A percentile compares a stretch with the other conserved stretches of the same genome.
phyloP scores from a whole-genome alignment of 1,139 yeast genomes.

The Yamadazyma membranifaciens region DNA sequence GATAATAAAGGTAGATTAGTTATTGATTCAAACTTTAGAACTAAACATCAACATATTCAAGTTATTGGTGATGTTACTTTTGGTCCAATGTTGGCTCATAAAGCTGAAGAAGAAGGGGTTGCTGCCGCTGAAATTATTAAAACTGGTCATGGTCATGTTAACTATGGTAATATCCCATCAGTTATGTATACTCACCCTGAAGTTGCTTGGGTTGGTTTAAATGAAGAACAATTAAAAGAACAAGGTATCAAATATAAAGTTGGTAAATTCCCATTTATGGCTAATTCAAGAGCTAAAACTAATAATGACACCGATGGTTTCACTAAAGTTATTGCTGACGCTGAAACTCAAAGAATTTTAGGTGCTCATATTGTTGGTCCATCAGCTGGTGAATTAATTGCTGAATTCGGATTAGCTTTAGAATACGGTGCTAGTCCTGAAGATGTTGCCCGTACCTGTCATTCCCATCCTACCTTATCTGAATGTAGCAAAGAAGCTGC shows the following conservation, averaged over 20 bases:
- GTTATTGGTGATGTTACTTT: slow-evolving; percentile 98
- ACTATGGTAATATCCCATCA: slow-evolving; percentile 95
- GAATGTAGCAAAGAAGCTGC: slow-evolving; percentile 99
- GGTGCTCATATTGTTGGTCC: slow-evolving; percentile 98
- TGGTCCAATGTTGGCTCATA: slow-evolving; percentile 99
- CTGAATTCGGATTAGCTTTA: slow-evolving; percentile 95
- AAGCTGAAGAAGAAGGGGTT: slow-evolving; percentile 99
- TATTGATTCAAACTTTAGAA: slow-evolving; percentile 90
- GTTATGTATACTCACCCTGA: slow-evolving; percentile 99
- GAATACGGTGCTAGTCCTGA: slow-evolving; percentile 99
- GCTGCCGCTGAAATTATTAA: slow-evolving; percentile 97
- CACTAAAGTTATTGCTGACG: slow-evolving; percentile 93
- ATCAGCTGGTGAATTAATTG: slow-evolving; percentile 99
- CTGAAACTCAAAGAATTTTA: slow-evolving; percentile 93
- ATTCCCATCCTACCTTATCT: slow-evolving; percentile 97
- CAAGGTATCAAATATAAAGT: slow-evolving; percentile 89
- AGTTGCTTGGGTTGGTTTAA: slow-evolving; percentile 98
- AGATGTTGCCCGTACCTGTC: slow-evolving; percentile 96
- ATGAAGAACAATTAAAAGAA: slow-evolving; percentile 92
- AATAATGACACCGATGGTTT: slow-evolving; percentile 96
- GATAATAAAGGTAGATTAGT: slow-evolving; percentile 93
- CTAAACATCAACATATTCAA: slow-evolving; percentile 90
- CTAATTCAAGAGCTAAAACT: slow-evolving; percentile 99
- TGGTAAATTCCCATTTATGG: slow-evolving; percentile 98
- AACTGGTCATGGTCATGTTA: slow-evolving; percentile 95